phyloP scores from a whole-genome alignment of 192 early-diverging fungal species.

The Gryganskiella cystojenkinii region DNA sequence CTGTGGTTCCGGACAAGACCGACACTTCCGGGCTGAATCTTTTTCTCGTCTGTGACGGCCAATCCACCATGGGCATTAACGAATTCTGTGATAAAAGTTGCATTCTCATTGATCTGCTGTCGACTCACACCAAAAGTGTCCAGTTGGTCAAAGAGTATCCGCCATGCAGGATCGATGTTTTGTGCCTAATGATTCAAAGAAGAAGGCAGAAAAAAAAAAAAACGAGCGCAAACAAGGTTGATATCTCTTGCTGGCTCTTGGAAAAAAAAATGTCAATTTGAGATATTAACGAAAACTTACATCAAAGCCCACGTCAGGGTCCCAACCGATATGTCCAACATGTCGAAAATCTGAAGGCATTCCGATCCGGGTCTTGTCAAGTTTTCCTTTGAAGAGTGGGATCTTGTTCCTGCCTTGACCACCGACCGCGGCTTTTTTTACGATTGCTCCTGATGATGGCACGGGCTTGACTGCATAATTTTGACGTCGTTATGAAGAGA shows the following conservation, averaged over 20 bases:
- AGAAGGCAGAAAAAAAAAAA: constrained; percentile 1
- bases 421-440: constrained; percentile 24
- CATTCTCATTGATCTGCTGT: constrained; percentile 60
- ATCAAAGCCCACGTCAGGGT: constrained; percentile 67
- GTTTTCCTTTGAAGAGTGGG: constrained; percentile 54
- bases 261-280: no score
- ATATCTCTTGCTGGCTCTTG: no score
- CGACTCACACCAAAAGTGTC: constrained; percentile 72
- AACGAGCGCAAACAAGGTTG: no score
- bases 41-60: neutral
- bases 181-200: constrained; percentile 55
- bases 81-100: constrained; percentile 76
- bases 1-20: no score
- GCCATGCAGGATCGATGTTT: constrained; percentile 78
- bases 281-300: constrained; percentile 38
- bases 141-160: constrained; percentile 73
- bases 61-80: constrained; percentile 73
- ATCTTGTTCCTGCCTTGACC: constrained; percentile 53
- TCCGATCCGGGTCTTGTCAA: constrained; percentile 71
- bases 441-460: constrained; percentile 40
- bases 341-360: constrained; percentile 64
- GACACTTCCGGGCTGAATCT: neutral
- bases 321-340: constrained; percentile 72
- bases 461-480: constrained; percentile 35
- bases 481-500: neutral